These are phyloP conservation scores for Potentilla sterilis DNA, from an alignment of 306 rosid species.

Conservation along the genomic window DNA sequence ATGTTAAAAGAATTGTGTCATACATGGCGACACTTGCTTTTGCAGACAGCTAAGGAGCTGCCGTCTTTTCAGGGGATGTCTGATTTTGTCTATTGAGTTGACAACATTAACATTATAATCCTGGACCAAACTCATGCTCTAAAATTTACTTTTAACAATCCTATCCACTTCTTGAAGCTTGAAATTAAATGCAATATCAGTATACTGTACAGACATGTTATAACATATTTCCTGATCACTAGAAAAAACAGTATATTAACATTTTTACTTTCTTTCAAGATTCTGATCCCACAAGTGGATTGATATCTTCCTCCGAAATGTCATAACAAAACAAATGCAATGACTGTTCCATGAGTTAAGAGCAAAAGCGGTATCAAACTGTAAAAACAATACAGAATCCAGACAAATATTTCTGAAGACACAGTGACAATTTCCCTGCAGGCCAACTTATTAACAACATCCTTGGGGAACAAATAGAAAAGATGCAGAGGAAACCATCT, in stretches of 20 bases:
- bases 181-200: background rate
- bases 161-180: background rate
- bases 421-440: background rate
- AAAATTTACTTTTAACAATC: background rate
- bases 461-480: background rate
- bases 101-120: background rate
- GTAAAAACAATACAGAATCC: background rate
- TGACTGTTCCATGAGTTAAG: background rate
- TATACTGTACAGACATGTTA: background rate
- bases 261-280: background rate
- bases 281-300: background rate
- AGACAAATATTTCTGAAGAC: background rate
- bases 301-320: background rate
- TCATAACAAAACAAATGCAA: background rate
- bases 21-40: background rate
- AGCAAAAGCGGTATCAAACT: background rate
- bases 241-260: background rate
- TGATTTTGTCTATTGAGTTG: background rate
- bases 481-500: background rate
- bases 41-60: background rate
- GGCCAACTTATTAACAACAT: background rate
- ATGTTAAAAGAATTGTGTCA: background rate
- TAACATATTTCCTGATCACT: background rate
- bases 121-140: constrained; percentile 3
- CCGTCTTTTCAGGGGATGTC: background rate